phyloP scores from a whole-genome alignment of 768 basidiomycete species.

The Holtermanniella nyarrowii region DNA sequence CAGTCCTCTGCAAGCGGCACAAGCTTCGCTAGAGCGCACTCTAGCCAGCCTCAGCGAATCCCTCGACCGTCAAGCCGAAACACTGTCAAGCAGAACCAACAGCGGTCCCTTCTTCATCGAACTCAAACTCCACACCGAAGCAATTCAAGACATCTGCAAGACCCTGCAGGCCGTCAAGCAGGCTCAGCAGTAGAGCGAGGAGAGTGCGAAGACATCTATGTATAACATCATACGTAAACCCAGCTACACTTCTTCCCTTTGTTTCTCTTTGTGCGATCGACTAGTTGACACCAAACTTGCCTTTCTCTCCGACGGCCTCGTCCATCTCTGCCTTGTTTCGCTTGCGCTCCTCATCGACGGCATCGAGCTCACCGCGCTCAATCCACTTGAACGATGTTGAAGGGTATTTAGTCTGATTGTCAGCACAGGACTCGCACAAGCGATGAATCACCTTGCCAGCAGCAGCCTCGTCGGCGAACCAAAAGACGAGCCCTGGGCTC shows the following conservation, averaged over 20 bases:
- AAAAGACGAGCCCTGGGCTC: constrained; percentile 71
- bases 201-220: not conserved
- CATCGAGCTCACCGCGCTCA: constrained; percentile 5
- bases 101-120: constrained; percentile 20
- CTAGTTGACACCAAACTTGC: not conserved
- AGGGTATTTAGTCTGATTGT: constrained; percentile 18
- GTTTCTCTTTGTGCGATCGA: no score
- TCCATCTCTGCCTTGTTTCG: not conserved
- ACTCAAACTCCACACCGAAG: constrained; percentile 25
- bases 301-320: not conserved
- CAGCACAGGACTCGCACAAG: not conserved
- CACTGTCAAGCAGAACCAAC: not conserved
- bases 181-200: not conserved
- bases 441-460: constrained; percentile 38
- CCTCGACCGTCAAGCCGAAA: constrained; percentile 5
- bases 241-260: not conserved
- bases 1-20: not conserved
- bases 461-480: constrained; percentile 89
- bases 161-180: constrained; percentile 9
- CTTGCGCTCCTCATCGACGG: not conserved
- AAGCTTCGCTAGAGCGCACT: constrained; percentile 10
- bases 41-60: constrained; percentile 10
- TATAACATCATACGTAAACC: not conserved
- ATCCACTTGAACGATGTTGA: constrained; percentile 36
- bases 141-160: constrained; percentile 20